phyloP scores from a whole-genome alignment of 2,329 filamentous ascomycete genomes.

The Ophiosphaerella herpotricha region DNA sequence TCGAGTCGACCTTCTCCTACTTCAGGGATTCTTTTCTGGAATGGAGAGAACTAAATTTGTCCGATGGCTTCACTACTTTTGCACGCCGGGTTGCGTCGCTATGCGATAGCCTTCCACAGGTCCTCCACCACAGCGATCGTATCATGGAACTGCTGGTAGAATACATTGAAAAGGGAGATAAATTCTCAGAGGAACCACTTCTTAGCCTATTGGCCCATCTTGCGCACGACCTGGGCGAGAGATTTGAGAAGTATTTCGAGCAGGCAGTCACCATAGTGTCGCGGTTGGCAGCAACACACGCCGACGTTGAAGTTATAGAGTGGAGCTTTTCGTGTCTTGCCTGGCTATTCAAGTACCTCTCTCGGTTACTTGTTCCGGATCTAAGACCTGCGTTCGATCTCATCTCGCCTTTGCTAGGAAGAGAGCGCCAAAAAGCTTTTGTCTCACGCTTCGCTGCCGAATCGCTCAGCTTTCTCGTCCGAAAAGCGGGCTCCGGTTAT shows the following conservation, averaged over 20 bases:
- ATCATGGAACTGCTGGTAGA: slow-evolving; percentile 78
- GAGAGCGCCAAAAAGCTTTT: slow-evolving; percentile 78
- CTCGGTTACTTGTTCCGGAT: slow-evolving; percentile 82
- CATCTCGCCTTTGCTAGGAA: slow-evolving; percentile 83
- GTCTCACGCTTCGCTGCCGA: slow-evolving; percentile 93
- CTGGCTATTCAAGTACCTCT: slow-evolving; percentile 97
- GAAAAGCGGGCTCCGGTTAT: slow-evolving; percentile 81
- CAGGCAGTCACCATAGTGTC: slow-evolving; percentile 75
- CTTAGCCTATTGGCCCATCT: slow-evolving; percentile 89
- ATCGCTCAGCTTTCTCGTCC: slow-evolving; percentile 89
- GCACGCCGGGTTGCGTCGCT: slow-evolving; percentile 73
- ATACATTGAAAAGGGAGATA: slow-evolving; percentile 78
- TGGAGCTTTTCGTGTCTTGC: slow-evolving; percentile 95
- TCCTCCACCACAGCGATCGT: slow-evolving; percentile 85
- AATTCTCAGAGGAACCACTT: slow-evolving; percentile 81
- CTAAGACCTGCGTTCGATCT: slow-evolving; percentile 82
- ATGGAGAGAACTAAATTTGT: slow-evolving; percentile 92
- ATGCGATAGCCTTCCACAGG: slow-evolving; percentile 87
- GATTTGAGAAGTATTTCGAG: slow-evolving; percentile 88
- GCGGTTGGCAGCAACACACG: slow-evolving; percentile 74
- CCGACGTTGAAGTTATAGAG: slow-evolving; percentile 88
- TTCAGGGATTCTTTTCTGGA: slow-evolving; percentile 80
- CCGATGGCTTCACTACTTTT: slow-evolving; percentile 78
- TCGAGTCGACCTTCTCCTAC: slow-evolving; percentile 79
- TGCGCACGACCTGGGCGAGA: slow-evolving; percentile 85